Conservation (phyloP, 495 filamentous ascomycete genomes). For the Niebla homalea region DNA sequence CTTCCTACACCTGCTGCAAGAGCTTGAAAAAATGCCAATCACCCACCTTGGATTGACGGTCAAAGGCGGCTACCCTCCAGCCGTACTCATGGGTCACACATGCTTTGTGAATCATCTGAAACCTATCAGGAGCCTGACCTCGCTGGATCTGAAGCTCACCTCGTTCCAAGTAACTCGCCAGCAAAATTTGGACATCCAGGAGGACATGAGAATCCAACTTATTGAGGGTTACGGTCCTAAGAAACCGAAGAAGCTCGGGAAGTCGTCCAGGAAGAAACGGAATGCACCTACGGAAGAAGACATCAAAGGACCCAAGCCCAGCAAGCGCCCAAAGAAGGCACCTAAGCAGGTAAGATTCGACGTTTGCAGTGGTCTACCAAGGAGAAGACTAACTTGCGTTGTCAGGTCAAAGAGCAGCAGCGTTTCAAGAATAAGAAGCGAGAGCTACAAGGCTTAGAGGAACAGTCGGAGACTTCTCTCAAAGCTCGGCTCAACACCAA, state of each 20-base stretch:
- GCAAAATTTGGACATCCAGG: slow-evolving; percentile 1
- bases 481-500: not conserved
- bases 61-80: not conserved
- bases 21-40: slow-evolving; percentile 1
- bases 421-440: too few relatives aligned
- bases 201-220: not conserved
- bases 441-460: too few relatives aligned
- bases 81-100: not conserved
- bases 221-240: not conserved
- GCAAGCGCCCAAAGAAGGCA: not conserved
- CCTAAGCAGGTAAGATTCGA: not conserved
- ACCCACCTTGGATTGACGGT: slow-evolving; percentile 8
- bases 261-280: not conserved
- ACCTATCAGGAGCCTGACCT: not conserved
- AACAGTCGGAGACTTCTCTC: too few relatives aligned
- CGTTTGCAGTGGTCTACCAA: too few relatives aligned
- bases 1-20: not conserved
- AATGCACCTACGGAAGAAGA: not conserved
- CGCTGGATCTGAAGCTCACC: not conserved
- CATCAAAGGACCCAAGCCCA: not conserved
- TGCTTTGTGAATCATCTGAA: slow-evolving; percentile 3
- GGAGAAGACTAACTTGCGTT: too few relatives aligned
- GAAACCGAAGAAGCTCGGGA: not conserved
- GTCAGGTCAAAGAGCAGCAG: too few relatives aligned
- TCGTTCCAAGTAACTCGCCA: not conserved